These are phyloP conservation scores for Mycosphaerella sp. DNA, from an alignment of 2,329 filamentous ascomycete genomes.

Conservation along the genomic window DNA sequence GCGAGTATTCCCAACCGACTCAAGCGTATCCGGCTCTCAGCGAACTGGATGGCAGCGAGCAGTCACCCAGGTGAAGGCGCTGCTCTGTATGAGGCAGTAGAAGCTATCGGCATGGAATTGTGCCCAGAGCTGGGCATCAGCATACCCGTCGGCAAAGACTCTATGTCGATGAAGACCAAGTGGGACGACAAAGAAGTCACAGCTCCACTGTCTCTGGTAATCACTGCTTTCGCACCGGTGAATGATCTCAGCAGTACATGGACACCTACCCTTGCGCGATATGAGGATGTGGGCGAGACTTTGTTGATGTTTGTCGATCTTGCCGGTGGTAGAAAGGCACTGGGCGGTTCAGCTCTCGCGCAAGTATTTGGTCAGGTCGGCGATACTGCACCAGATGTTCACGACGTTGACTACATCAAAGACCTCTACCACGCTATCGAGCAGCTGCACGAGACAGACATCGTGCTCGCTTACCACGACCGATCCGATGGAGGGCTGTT, in stretches of 20 bases:
- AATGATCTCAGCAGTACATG: slow-evolving; percentile 78
- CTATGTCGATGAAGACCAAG: slow-evolving; percentile 97
- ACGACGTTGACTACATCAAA: slow-evolving; percentile 69
- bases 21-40: slow-evolving; percentile 75
- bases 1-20: slow-evolving; percentile 67
- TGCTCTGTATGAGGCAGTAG: slow-evolving; percentile 84
- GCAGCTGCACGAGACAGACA: slow-evolving; percentile 57
- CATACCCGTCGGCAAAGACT: slow-evolving; percentile 96
- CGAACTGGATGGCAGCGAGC: slow-evolving; percentile 99
- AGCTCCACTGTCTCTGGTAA: slow-evolving; percentile 82
- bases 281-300: slow-evolving; percentile 83
- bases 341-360: slow-evolving; percentile 86
- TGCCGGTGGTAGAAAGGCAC: slow-evolving; percentile 67
- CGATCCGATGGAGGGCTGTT: slow-evolving; percentile 87
- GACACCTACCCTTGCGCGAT: slow-evolving; percentile 79
- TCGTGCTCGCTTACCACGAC: slow-evolving; percentile 92
- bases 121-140: slow-evolving; percentile 86
- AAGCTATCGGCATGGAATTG: slow-evolving; percentile 86
- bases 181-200: slow-evolving; percentile 88
- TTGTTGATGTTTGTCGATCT: slow-evolving; percentile 88
- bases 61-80: slow-evolving; percentile 89
- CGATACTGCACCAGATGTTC: slow-evolving; percentile 76
- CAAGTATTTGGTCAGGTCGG: slow-evolving; percentile 85
- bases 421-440: slow-evolving; percentile 88
- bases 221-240: slow-evolving; percentile 84